Conservation (phyloP, 352 stramenopile species). For the Pythium biforme region DNA sequence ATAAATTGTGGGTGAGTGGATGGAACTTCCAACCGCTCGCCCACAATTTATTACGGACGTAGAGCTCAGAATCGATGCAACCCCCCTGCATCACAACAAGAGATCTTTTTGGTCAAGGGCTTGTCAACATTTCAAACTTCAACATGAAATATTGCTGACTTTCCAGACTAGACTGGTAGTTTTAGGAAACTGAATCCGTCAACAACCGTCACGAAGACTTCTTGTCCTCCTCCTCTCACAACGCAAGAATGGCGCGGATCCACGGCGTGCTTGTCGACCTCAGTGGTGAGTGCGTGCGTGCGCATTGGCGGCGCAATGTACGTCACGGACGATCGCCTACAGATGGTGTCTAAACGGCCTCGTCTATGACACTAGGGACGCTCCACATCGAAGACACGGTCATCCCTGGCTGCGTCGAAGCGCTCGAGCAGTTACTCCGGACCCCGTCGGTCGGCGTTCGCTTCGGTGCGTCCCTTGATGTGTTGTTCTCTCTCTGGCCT, state of each 20-base stretch:
- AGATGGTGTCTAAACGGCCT: background rate
- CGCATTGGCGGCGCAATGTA: no score
- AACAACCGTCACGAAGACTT: background rate
- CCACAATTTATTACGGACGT: no score
- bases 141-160: background rate
- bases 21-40: no score
- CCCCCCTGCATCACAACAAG: no score
- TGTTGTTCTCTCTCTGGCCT: background rate
- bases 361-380: slow-evolving; percentile 32
- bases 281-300: slow-evolving; percentile 35
- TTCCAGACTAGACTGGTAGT: background rate
- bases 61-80: no score
- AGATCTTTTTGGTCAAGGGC: no score
- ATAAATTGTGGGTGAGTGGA: no score
- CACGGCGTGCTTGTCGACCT: slow-evolving; percentile 52
- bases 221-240: background rate
- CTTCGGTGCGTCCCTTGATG: slow-evolving; percentile 38
- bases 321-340: no score
- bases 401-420: slow-evolving; percentile 37
- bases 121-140: no score
- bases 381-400: slow-evolving; percentile 52
- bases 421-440: slow-evolving; percentile 38
- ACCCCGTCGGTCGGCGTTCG: slow-evolving; percentile 36
- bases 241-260: slow-evolving; percentile 26
- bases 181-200: background rate